Evolutionary conservation across 1,284 basidiomycete species (phyloP).

Genomic region (Takashimella koratensis): DNA sequence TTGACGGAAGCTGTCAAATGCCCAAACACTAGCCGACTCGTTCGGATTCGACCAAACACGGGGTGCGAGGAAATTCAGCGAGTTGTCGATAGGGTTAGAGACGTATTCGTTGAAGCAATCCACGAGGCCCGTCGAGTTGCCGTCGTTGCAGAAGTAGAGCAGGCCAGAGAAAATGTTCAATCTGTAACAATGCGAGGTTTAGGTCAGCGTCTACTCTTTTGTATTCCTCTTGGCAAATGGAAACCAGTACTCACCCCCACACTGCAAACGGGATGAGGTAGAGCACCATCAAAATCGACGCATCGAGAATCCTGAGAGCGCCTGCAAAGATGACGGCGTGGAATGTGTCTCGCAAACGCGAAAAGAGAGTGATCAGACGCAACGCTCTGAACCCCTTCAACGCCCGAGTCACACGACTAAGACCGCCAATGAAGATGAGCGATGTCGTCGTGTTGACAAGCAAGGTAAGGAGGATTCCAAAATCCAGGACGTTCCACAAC

Average conservation of each 20-base stretch:
- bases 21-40: constrained; percentile 69
- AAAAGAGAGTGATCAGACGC: constrained; percentile 82
- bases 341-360: constrained; percentile 83
- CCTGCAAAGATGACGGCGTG: constrained; percentile 89
- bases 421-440: constrained; percentile 71
- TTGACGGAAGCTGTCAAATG: constrained; percentile 83
- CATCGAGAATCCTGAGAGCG: constrained; percentile 79
- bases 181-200: constrained; percentile 7
- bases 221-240: neutral
- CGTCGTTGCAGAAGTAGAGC: constrained; percentile 84
- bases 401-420: constrained; percentile 77
- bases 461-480: constrained; percentile 77
- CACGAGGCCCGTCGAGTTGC: constrained; percentile 55
- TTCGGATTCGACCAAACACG: constrained; percentile 85
- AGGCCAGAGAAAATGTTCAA: constrained; percentile 87
- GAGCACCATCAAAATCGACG: constrained; percentile 84
- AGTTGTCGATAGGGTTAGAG: constrained; percentile 51
- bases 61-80: constrained; percentile 69
- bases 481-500: constrained; percentile 90
- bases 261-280: constrained; percentile 97
- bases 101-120: constrained; percentile 76
- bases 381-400: constrained; percentile 87
- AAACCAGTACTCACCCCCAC: constrained; percentile 62
- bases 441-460: constrained; percentile 77
- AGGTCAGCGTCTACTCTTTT: neutral